Evolutionary conservation across 331 rosid genomes (phyloP).

Genomic region (Prunus yedoensis): DNA sequence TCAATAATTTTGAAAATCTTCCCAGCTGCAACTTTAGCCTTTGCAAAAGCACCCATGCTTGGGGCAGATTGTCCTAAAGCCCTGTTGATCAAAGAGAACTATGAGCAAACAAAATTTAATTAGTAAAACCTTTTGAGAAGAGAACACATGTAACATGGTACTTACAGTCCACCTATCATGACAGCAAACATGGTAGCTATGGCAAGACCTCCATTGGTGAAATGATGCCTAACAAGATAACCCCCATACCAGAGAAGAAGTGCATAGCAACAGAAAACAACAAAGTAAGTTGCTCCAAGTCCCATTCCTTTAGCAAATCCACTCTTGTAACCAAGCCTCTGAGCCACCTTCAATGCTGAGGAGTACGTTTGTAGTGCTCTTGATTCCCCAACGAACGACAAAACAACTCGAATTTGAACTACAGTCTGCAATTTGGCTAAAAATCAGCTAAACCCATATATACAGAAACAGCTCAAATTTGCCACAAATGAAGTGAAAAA

Average conservation of each 20-base stretch:
- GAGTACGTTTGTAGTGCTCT: constrained; percentile 76
- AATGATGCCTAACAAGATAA: constrained; percentile 82
- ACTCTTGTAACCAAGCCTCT: constrained; percentile 80
- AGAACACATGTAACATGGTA: constrained; percentile 14
- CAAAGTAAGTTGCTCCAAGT: constrained; percentile 95
- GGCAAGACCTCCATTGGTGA: constrained; percentile 97
- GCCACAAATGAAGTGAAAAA: neutral
- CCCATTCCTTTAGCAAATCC: constrained; percentile 97
- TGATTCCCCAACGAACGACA: constrained; percentile 78
- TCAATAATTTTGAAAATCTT: constrained; percentile 77
- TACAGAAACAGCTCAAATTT: constrained; percentile 17
- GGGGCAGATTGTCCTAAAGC: constrained; percentile 97
- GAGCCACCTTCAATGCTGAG: constrained; percentile 71
- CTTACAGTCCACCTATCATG: constrained; percentile 96
- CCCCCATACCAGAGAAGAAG: constrained; percentile 99
- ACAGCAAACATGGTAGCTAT: constrained; percentile 98
- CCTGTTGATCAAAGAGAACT: constrained; percentile 37
- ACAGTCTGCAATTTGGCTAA: constrained; percentile 57
- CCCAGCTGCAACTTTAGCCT: constrained; percentile 95
- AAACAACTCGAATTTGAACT: constrained; percentile 90
- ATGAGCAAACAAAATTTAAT: constrained; percentile 3
- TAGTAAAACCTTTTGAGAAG: neutral
- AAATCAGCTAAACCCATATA: constrained; percentile 34
- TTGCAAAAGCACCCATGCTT: constrained; percentile 91
- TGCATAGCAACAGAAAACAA: constrained; percentile 94